phyloP scores from a whole-genome alignment of 2,329 filamentous ascomycete species.

The Exophiala oligosperma region DNA sequence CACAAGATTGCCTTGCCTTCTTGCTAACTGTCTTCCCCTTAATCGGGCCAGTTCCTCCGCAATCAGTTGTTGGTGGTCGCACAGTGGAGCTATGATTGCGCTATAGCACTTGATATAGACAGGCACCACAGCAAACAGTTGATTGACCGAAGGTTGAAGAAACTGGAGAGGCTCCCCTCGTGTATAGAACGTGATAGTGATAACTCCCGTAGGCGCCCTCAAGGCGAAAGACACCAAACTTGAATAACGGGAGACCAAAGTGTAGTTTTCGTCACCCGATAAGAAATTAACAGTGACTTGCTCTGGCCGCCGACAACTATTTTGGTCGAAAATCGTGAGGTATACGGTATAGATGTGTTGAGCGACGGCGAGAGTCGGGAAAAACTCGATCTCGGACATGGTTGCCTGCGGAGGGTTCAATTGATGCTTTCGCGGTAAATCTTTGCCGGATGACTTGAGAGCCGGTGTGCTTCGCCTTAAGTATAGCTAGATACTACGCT shows the following conservation, averaged over 20 bases:
- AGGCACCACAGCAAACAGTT: too few relatives aligned
- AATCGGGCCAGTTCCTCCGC: too few relatives aligned
- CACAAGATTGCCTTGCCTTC: too few relatives aligned
- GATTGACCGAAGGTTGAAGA: neutral
- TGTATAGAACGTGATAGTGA: neutral
- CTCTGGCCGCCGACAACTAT: neutral
- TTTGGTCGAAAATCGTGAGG: neutral
- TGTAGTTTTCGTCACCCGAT: neutral
- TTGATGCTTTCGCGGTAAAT: neutral
- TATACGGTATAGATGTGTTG: neutral
- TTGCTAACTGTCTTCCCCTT: too few relatives aligned
- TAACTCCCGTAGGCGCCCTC: neutral
- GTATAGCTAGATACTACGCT: too few relatives aligned
- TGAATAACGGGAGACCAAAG: neutral
- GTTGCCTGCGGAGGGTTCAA: neutral
- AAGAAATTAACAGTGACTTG: neutral
- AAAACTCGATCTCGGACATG: neutral
- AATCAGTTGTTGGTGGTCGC: too few relatives aligned
- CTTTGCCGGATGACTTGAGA: neutral
- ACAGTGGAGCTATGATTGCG: too few relatives aligned
- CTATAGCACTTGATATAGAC: too few relatives aligned
- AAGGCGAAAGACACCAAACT: neutral
- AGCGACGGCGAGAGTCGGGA: neutral
- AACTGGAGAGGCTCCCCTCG: neutral
- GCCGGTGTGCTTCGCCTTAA: too few relatives aligned